phyloP scores from a whole-genome alignment of 2,329 filamentous ascomycete species.

The Talaromyces islandicus region DNA sequence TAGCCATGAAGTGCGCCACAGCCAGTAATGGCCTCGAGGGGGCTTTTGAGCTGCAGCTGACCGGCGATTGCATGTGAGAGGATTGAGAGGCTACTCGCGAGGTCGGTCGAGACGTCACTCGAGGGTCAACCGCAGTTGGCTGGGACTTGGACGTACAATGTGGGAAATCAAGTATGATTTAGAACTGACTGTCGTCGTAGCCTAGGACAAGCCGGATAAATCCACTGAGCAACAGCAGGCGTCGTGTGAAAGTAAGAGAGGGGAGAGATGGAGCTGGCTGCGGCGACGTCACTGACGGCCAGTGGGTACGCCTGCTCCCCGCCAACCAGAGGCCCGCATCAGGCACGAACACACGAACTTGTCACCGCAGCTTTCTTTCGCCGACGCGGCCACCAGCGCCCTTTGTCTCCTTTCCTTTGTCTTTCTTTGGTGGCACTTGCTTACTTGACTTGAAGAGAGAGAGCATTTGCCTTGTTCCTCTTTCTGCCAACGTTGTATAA shows the following conservation, averaged over 20 bases:
- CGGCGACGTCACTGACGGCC: background rate
- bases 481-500: background rate
- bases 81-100: background rate
- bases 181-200: background rate
- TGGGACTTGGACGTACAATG: background rate
- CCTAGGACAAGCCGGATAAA: background rate
- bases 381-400: background rate
- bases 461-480: background rate
- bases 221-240: background rate
- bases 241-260: background rate
- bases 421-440: background rate
- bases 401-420: too few relatives aligned
- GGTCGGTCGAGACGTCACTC: background rate
- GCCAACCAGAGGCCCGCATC: conserved; percentile 5
- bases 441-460: background rate
- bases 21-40: background rate
- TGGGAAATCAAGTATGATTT: background rate
- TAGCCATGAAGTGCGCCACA: background rate
- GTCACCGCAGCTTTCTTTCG: background rate
- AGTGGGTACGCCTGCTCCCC: conserved; percentile 4
- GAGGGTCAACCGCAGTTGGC: background rate
- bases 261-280: background rate
- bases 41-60: background rate
- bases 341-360: background rate
- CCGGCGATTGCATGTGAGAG: background rate